A percentile compares a stretch with the other conserved stretches of the same genome.
Conservation (phyloP, 2,329 filamentous ascomycete genomes). For the Colletotrichum sp. region DNA sequence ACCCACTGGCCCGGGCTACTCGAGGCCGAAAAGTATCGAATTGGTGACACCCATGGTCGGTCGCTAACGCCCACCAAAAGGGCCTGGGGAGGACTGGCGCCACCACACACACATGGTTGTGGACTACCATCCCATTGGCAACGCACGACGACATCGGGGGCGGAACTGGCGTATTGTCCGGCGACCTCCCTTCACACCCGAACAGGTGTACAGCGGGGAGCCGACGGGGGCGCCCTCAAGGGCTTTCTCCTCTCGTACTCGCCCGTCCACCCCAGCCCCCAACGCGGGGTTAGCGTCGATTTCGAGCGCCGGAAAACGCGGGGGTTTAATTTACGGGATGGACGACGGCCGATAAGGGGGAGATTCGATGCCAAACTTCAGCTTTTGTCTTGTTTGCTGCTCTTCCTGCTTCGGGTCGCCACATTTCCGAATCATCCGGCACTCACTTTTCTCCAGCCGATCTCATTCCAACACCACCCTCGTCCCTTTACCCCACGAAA, state of each 20-base stretch:
- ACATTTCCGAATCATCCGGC: conserved; percentile 3
- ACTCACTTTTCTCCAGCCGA: not conserved
- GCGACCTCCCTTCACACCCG: not conserved
- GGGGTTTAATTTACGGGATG: not conserved
- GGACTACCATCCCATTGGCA: not conserved
- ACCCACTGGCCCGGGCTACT: conserved; percentile 50
- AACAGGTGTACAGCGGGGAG: not conserved
- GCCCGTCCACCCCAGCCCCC: conserved; percentile 8
- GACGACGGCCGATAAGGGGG: not conserved
- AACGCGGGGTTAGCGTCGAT: conserved; percentile 17
- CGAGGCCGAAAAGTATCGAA: conserved; percentile 67
- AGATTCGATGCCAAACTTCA: not conserved
- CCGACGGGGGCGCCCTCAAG: not conserved
- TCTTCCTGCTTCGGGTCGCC: not conserved
- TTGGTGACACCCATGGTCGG: conserved; percentile 65
- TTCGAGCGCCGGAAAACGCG: conserved; percentile 7
- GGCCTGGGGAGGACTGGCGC: not conserved
- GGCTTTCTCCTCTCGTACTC: conserved; percentile 1
- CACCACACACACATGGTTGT: not conserved
- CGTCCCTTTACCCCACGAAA: not conserved
- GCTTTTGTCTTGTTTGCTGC: not conserved
- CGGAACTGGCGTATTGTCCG: not conserved
- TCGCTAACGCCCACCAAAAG: conserved; percentile 37
- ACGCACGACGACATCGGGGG: not conserved
- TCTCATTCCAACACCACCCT: not conserved